phyloP scores from a whole-genome alignment of 306 rosid species.

The Lathyrus oleraceus region DNA sequence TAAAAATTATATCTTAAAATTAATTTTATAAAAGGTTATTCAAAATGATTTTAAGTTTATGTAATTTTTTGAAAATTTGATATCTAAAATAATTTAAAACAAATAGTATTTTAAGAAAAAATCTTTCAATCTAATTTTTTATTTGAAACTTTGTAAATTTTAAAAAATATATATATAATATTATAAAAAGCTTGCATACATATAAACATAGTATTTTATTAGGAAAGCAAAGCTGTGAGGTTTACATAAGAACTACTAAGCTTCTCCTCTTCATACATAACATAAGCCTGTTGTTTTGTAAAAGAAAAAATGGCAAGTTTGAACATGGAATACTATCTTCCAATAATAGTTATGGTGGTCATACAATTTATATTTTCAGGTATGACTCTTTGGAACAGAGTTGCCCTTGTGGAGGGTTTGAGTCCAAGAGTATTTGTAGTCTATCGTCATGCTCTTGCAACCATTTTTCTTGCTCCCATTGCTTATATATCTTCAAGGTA shows the following conservation, averaged over 20 bases:
- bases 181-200: too few species aligned
- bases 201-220: too few species aligned
- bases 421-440: slow-evolving; percentile 51
- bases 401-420: slow-evolving; percentile 52
- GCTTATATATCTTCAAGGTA: slow-evolving; percentile 47
- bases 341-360: slow-evolving; percentile 46
- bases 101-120: too few species aligned
- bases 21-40: not conserved
- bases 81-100: too few species aligned
- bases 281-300: not conserved
- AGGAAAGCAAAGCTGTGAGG: too few species aligned
- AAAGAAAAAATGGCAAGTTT: slow-evolving; percentile 29
- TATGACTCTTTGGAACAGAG: slow-evolving; percentile 41
- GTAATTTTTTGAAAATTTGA: too few species aligned
- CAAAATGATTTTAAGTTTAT: too few species aligned
- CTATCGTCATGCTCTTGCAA: slow-evolving; percentile 58
- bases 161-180: too few species aligned
- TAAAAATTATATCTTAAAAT: too few species aligned
- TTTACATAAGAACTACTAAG: too few species aligned
- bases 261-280: not conserved
- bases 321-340: slow-evolving; percentile 32
- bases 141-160: too few species aligned
- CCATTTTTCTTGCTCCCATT: slow-evolving; percentile 48
- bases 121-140: too few species aligned
- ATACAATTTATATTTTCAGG: slow-evolving; percentile 47